Percentiles rank a stretch among this genome's conserved stretches.
phyloP scores from a whole-genome alignment of 148 eudicot species.

The Suaeda aralocaspica region DNA sequence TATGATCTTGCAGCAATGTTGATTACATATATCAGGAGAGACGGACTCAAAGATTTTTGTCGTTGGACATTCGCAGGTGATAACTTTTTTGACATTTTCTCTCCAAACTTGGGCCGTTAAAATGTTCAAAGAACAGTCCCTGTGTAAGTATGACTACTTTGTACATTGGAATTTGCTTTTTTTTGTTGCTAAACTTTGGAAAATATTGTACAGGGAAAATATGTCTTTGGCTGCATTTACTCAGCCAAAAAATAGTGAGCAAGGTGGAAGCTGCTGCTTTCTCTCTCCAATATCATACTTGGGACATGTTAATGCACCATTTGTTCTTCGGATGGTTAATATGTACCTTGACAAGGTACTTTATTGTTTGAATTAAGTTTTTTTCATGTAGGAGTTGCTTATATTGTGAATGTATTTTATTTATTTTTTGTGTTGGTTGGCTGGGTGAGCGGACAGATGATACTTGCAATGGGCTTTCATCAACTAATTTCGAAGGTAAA shows the following conservation, averaged over 20 bases:
- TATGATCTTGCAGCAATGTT: slow-evolving; percentile 80
- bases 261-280: slow-evolving; percentile 94
- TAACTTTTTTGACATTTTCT: background rate
- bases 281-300: slow-evolving; percentile 91
- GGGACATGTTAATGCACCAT: slow-evolving; percentile 65
- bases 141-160: too few relatives aligned
- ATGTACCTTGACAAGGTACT: slow-evolving; percentile 81
- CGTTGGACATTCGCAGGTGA: slow-evolving; percentile 97
- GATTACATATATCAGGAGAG: slow-evolving; percentile 40
- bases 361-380: background rate
- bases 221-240: slow-evolving; percentile 89
- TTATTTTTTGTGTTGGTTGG: background rate
- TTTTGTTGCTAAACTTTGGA: background rate
- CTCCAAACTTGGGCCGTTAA: too few relatives aligned
- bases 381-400: background rate
- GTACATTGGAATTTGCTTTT: background rate
- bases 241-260: slow-evolving; percentile 59
- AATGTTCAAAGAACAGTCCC: too few relatives aligned
- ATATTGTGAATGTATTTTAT: background rate
- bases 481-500: slow-evolving; percentile 75
- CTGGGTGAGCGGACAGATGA: slow-evolving; percentile 38
- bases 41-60: slow-evolving; percentile 58
- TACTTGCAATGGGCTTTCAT: slow-evolving; percentile 87
- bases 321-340: slow-evolving; percentile 66
- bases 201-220: slow-evolving; percentile 58